phyloP scores from a whole-genome alignment of 768 basidiomycete genomes.

The Trametes punicea region DNA sequence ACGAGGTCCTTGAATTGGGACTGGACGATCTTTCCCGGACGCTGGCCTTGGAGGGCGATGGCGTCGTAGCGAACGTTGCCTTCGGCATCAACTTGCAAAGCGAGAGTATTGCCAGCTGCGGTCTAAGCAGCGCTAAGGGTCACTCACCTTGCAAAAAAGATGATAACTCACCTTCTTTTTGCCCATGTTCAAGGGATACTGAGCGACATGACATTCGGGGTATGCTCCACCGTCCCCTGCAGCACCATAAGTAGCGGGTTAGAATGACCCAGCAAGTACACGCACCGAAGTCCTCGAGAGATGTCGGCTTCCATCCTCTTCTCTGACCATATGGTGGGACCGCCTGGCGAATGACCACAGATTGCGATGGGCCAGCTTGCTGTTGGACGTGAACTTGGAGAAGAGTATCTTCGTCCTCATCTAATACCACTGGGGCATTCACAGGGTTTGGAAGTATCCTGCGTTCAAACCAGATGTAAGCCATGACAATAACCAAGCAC shows the following conservation, averaged over 20 bases:
- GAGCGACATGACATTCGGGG: constrained; percentile 95
- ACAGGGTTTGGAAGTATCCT: constrained; percentile 71
- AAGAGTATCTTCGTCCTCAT: constrained; percentile 59
- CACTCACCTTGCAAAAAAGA: not conserved
- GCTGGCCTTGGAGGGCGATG: constrained; percentile 93
- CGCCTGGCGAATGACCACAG: constrained; percentile 46
- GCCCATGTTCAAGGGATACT: constrained; percentile 95
- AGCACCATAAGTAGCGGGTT: constrained; percentile 1
- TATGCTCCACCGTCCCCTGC: constrained; percentile 82
- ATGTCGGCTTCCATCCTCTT: constrained; percentile 79
- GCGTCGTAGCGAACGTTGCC: constrained; percentile 97
- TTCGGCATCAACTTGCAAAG: constrained; percentile 93
- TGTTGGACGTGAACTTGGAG: constrained; percentile 29
- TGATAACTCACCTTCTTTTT: constrained; percentile 76
- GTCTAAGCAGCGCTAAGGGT: constrained; percentile 45
- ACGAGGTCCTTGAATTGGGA: constrained; percentile 98
- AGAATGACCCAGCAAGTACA: constrained; percentile 17
- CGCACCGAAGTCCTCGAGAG: constrained; percentile 82
- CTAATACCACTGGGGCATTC: constrained; percentile 47
- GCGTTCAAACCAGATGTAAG: constrained; percentile 2
- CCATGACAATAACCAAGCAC: not conserved
- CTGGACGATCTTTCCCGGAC: constrained; percentile 80
- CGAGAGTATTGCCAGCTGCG: constrained; percentile 89
- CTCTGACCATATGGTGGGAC: constrained; percentile 87
- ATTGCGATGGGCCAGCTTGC: constrained; percentile 32